Base-by-base conservation (phyloP, 2,329 filamentous ascomycete species). In the Colletotrichum sp. region DNA sequence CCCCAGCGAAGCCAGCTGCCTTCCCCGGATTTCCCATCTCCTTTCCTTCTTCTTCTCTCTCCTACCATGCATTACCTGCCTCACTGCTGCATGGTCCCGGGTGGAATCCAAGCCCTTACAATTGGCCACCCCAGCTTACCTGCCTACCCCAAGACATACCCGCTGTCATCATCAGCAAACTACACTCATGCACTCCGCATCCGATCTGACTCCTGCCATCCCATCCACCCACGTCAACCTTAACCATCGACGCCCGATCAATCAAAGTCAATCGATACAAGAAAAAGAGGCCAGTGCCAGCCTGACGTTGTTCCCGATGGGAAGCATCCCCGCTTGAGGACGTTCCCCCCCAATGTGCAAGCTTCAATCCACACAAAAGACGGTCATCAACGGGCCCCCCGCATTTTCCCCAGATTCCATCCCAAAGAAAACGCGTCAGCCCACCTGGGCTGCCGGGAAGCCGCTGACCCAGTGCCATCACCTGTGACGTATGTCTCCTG, bases 361-460 rank as follows among this genome's bases (percentile, higher is more conserved):
- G 36, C 24, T 10, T 34, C 18, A 67, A 39, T 15, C 64, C 64
- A 26, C 39, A 18, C 8, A 12, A 34, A 36, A n/a, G 26, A 44
- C 8, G 15, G 44, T 9, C 13, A 18, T 10, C 22, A 34, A 72
- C 15, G 57, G 22, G 24, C n/a, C 65, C 30, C 72, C 72, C 72
- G 68, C 72, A 68, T 62, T 75, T 75, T 72, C 72, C 68, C 72
- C 72, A 55, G 72, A 72, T 75, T 28, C 68, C 32, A 32, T 32
- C 10, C 72, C 48, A 66, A 22, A 52, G n/a, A 22, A 48, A 34
- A 48, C 34, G 36, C 48, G 6, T 68, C 39, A 71, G 44, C 48
- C 72, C 67, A 60, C 32, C 26, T 7, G 34, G 10, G 28, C 22
- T 30, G 2, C 34, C 72, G 48, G 68, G 34, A 52, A 52, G 55